These are phyloP conservation scores for Zygotorulaspora danielsina DNA, from an alignment of 805 yeast species.

Conservation along the genomic window DNA sequence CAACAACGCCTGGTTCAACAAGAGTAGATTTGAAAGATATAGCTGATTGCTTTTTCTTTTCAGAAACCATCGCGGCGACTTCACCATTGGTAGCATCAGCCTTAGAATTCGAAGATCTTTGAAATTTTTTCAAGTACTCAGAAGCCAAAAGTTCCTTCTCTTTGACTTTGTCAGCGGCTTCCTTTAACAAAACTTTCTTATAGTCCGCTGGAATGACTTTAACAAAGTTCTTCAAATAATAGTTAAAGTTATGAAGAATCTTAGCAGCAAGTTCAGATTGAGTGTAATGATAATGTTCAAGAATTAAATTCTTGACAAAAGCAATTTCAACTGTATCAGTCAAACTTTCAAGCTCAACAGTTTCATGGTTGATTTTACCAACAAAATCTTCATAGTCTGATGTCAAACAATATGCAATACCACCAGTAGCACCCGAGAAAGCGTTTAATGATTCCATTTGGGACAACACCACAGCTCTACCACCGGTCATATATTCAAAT, in stretches of 20 bases:
- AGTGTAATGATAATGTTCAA: conserved; percentile 94
- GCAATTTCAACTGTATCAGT: conserved; percentile 91
- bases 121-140: conserved; percentile 61
- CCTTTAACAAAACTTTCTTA: conserved; percentile 80
- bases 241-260: conserved; percentile 79
- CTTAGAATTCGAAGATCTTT: conserved; percentile 66
- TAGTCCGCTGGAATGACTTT: conserved; percentile 91
- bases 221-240: conserved; percentile 81
- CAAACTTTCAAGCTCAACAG: conserved; percentile 73
- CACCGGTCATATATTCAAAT: conserved; percentile 99
- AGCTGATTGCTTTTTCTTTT: conserved; percentile 21
- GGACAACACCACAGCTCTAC: conserved; percentile 91
- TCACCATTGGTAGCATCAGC: conserved; percentile 90
- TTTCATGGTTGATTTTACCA: conserved; percentile 71
- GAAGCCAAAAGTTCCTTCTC: conserved; percentile 53
- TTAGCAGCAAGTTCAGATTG: conserved; percentile 85
- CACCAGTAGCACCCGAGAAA: conserved; percentile 98
- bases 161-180: conserved; percentile 65
- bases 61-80: conserved; percentile 53
- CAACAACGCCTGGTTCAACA: conserved; percentile 79
- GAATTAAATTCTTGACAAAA: conserved; percentile 84
- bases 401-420: conserved; percentile 94
- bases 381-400: conserved; percentile 84
- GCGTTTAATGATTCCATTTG: conserved; percentile 84
- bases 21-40: conserved; percentile 34